These are phyloP conservation scores for Stagonosporopsis cucurbitacearum DNA, from an alignment of 2,329 filamentous ascomycete genomes.

Conservation along the genomic window DNA sequence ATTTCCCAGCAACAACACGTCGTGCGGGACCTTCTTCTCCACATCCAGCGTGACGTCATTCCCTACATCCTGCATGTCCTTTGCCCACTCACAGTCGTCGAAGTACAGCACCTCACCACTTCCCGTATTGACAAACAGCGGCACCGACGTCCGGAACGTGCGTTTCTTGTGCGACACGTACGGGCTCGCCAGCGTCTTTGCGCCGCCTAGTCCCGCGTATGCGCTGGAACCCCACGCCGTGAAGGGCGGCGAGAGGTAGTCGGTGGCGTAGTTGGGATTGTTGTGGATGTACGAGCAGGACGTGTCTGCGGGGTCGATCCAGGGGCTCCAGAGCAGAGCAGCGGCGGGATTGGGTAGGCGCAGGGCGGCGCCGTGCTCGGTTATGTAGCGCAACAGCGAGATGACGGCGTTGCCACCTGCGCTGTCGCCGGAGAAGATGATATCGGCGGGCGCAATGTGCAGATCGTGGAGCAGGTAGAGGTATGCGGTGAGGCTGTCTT, in stretches of 20 bases:
- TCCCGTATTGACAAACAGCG: conserved; percentile 53
- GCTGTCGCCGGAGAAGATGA: conserved; percentile 58
- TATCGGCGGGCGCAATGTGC: conserved; percentile 48
- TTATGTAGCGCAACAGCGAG: conserved; percentile 56
- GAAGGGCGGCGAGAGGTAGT: conserved; percentile 52
- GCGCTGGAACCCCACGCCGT: conserved; percentile 52
- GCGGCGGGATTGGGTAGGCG: conserved; percentile 46
- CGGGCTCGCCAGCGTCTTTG: conserved; percentile 26
- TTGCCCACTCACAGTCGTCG: conserved; percentile 49
- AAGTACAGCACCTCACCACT: conserved; percentile 52
- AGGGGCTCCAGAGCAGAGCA: conserved; percentile 54
- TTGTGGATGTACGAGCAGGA: conserved; percentile 31
- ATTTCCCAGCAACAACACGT: conserved; percentile 53
- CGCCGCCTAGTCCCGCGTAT: conserved; percentile 38
- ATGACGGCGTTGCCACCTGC: conserved; percentile 58
- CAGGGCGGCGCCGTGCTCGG: conserved; percentile 47
- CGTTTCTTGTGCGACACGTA: conserved; percentile 50
- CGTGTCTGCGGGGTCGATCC: conserved; percentile 48
- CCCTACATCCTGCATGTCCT: conserved; percentile 48
- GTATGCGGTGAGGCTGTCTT: conserved; percentile 58
- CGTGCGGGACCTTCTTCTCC: conserved; percentile 54
- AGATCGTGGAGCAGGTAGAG: conserved; percentile 54
- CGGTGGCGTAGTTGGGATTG: conserved; percentile 48
- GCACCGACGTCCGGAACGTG: conserved; percentile 50
- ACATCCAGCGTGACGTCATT: conserved; percentile 53